phyloP scores from a whole-genome alignment of 805 yeast genomes.

The Metschnikowia peoriensis region DNA sequence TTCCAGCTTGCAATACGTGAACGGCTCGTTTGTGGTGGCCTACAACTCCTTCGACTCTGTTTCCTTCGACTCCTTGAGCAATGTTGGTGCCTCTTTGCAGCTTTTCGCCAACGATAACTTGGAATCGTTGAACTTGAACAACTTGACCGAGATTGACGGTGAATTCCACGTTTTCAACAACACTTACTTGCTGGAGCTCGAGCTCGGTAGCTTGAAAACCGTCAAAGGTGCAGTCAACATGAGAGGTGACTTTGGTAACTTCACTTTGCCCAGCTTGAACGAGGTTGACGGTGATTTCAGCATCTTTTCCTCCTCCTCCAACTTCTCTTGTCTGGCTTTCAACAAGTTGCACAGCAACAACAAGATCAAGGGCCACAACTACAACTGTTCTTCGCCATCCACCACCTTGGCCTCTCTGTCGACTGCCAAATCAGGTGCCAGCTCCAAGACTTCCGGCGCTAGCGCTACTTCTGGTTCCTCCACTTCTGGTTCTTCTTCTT shows the following conservation, averaged over 20 bases:
- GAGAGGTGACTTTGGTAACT: constrained; percentile 38
- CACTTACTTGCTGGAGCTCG: constrained; percentile 34
- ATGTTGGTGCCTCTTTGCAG: constrained; percentile 40
- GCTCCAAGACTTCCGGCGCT: constrained; percentile 20
- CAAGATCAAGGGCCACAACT: constrained; percentile 45
- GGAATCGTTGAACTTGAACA: constrained; percentile 26
- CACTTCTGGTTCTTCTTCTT: constrained; percentile 12
- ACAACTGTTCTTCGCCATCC: constrained; percentile 37
- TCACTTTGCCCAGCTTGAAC: constrained; percentile 35
- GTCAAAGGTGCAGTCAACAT: constrained; percentile 42
- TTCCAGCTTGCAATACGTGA: constrained; percentile 34
- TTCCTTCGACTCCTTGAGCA: constrained; percentile 29
- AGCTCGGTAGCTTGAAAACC: constrained; percentile 27
- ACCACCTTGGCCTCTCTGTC: constrained; percentile 21
- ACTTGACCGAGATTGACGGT: constrained; percentile 38
- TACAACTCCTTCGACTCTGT: constrained; percentile 38
- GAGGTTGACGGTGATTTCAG: constrained; percentile 44
- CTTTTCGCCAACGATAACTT: constrained; percentile 43
- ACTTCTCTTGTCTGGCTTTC: constrained; percentile 37
- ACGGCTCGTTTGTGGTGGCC: constrained; percentile 40
- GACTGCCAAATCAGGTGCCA: constrained; percentile 14
- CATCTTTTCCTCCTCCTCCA: constrained; percentile 32
- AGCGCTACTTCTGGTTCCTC: constrained; percentile 19
- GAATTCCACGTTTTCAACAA: constrained; percentile 43
- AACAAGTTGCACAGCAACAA: constrained; percentile 29